Evolutionary conservation across 805 yeast species (phyloP).

Genomic region (Zygosaccharomyces siamensis): DNA sequence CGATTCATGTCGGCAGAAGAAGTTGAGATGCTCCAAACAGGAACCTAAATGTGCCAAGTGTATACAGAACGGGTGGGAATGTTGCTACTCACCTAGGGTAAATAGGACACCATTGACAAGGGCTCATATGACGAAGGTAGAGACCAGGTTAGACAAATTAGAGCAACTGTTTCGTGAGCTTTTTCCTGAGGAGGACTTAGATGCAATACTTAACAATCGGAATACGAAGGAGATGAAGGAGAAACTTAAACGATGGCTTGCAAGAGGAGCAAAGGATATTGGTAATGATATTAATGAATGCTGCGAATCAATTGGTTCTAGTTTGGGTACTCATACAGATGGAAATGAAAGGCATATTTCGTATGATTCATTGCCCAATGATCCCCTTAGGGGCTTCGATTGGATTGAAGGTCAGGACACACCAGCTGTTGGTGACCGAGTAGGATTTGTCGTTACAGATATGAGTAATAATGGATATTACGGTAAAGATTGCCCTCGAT

Average conservation of each 20-base stretch:
- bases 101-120: slow-evolving; percentile 79
- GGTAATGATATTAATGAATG: background rate
- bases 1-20: slow-evolving; percentile 77
- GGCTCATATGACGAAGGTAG: slow-evolving; percentile 73
- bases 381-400: slow-evolving; percentile 49
- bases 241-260: slow-evolving; percentile 10
- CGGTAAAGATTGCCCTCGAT: slow-evolving; percentile 60
- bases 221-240: background rate
- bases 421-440: slow-evolving; percentile 45
- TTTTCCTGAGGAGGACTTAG: slow-evolving; percentile 46
- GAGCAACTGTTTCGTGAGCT: slow-evolving; percentile 43
- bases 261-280: slow-evolving; percentile 4
- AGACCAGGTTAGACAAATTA: slow-evolving; percentile 46
- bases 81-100: slow-evolving; percentile 72
- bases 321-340: slow-evolving; percentile 7
- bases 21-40: slow-evolving; percentile 76
- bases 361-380: slow-evolving; percentile 40
- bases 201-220: slow-evolving; percentile 31
- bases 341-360: slow-evolving; percentile 17
- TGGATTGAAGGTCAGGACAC: slow-evolving; percentile 50
- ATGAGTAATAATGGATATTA: slow-evolving; percentile 57
- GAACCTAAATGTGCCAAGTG: slow-evolving; percentile 75
- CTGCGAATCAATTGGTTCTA: slow-evolving; percentile 5
- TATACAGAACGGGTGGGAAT: slow-evolving; percentile 62
- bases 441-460: slow-evolving; percentile 54